Conservation (phyloP, 768 basidiomycete genomes). For the Lentinula aciculospora region DNA sequence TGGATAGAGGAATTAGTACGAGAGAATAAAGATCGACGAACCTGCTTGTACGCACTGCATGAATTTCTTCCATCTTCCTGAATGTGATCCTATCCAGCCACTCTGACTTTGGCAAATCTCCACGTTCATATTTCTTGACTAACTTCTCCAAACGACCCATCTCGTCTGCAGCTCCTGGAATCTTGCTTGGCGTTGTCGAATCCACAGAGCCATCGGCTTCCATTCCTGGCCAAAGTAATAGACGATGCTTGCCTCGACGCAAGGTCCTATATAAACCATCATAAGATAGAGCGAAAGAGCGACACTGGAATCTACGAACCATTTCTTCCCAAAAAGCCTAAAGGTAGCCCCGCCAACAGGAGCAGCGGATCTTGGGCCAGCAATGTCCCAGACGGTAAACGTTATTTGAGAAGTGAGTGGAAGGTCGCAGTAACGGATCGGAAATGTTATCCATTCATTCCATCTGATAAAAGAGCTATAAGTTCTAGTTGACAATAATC, state of each 20-base stretch:
- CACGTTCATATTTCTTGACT: conserved; percentile 94
- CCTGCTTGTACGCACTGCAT: conserved; percentile 60
- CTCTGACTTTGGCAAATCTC: conserved; percentile 89
- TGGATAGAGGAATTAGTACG: conserved; percentile 19
- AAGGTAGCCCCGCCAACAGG: conserved; percentile 93
- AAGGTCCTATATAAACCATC: conserved; percentile 56
- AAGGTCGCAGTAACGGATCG: conserved; percentile 92
- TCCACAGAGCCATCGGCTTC: conserved; percentile 86
- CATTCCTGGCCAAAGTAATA: conserved; percentile 75
- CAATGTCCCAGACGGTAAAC: conserved; percentile 96
- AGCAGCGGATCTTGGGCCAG: conserved; percentile 68
- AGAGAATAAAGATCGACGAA: background rate
- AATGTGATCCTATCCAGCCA: conserved; percentile 95
- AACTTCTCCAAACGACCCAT: conserved; percentile 95
- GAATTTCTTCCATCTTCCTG: conserved; percentile 91
- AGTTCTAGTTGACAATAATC: background rate
- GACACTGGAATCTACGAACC: conserved; percentile 37
- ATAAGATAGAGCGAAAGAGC: background rate
- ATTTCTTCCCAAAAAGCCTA: conserved; percentile 88
- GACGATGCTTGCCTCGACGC: conserved; percentile 85
- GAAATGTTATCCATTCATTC: conserved; percentile 94
- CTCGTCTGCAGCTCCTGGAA: conserved; percentile 68
- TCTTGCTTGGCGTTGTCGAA: conserved; percentile 83
- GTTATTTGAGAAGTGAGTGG: conserved; percentile 84
- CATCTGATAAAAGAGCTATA: conserved; percentile 32